phyloP scores from a whole-genome alignment of 441 rosid genomes.

The Adansonia grandidieri region DNA sequence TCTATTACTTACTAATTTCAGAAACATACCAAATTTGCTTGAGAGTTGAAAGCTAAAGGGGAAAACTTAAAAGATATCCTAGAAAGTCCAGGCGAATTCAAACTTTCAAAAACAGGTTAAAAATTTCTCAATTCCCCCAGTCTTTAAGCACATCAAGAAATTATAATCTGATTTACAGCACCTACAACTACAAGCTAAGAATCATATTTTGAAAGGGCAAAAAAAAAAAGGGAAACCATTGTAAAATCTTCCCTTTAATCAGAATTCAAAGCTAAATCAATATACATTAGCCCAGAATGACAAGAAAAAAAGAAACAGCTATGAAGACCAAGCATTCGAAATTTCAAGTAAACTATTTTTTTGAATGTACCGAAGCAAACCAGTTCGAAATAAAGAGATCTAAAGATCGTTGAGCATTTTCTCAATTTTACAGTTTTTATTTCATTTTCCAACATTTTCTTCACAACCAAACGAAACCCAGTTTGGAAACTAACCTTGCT shows the following conservation, averaged over 20 bases:
- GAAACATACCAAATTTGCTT: background rate
- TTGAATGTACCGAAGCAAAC: background rate
- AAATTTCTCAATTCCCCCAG: background rate
- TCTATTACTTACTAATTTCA: background rate
- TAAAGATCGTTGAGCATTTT: background rate
- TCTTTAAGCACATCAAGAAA: slow-evolving; percentile 8
- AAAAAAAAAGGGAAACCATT: background rate
- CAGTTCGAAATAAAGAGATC: background rate
- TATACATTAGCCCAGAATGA: background rate
- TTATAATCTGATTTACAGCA: background rate
- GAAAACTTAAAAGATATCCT: background rate
- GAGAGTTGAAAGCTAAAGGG: slow-evolving; percentile 13
- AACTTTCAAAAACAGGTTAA: background rate
- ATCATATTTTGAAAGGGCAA: background rate
- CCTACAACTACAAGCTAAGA: background rate
- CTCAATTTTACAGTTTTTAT: background rate
- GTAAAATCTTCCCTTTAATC: background rate
- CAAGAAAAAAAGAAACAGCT: background rate
- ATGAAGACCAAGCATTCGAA: background rate
- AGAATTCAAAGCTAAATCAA: background rate
- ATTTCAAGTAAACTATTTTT: background rate
- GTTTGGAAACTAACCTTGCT: slow-evolving; percentile 9
- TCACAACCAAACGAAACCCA: slow-evolving; percentile 16
- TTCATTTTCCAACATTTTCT: background rate
- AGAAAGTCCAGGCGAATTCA: background rate